Conservation (phyloP, 192 early-diverging fungal species). For the Entomortierella chlamydospora region DNA sequence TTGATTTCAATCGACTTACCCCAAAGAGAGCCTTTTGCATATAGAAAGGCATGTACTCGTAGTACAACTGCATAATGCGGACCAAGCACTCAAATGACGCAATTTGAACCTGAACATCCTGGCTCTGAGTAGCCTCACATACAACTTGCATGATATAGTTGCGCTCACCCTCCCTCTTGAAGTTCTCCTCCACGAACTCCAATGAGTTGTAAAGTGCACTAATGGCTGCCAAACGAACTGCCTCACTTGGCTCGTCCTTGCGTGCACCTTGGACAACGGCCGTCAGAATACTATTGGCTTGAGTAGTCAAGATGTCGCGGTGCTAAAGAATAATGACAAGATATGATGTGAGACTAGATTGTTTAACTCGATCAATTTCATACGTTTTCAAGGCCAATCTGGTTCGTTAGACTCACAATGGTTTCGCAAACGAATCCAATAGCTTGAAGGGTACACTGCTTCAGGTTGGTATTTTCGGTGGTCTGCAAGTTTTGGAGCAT, state of each 20-base stretch:
- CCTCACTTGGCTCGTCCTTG: conserved; percentile 88
- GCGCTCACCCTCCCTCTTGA: conserved; percentile 93
- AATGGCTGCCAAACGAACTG: conserved; percentile 90
- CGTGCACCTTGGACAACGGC: conserved; percentile 96
- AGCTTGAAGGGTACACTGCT: conserved; percentile 85
- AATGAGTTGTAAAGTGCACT: conserved; percentile 94
- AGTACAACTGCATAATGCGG: conserved; percentile 97
- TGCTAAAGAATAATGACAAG: conserved; percentile 58
- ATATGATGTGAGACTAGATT: background rate
- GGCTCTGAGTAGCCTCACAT: conserved; percentile 93
- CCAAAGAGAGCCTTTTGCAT: conserved; percentile 97
- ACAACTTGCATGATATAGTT: conserved; percentile 99
- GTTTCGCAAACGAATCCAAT: conserved; percentile 96
- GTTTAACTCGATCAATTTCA: no score
- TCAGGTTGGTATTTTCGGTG: conserved; percentile 75
- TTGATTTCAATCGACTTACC: no score
- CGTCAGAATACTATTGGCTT: conserved; percentile 93
- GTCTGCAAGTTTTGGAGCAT: conserved; percentile 82
- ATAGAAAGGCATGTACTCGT: conserved; percentile 95
- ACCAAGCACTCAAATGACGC: conserved; percentile 96
- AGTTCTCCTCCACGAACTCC: conserved; percentile 94
- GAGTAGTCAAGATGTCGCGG: conserved; percentile 80
- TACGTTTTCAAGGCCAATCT: background rate
- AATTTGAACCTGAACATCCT: conserved; percentile 79
- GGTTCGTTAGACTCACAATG: conserved; percentile 67